phyloP scores from a whole-genome alignment of 768 basidiomycete species.

The Chalciporus chontae region DNA sequence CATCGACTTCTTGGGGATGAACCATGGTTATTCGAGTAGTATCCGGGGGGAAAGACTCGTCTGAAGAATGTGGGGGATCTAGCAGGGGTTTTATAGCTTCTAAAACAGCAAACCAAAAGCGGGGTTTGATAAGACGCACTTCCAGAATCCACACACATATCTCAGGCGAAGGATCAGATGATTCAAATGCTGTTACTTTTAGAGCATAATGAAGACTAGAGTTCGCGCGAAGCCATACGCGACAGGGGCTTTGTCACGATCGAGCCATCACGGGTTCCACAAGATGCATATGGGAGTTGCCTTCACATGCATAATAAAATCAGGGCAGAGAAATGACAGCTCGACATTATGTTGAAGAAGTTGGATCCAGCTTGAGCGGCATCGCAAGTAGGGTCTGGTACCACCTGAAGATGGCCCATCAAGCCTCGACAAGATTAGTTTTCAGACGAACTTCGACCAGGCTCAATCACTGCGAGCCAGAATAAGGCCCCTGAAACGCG shows the following conservation, averaged over 20 bases:
- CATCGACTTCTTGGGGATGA: slow-evolving; percentile 69
- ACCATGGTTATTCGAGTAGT: slow-evolving; percentile 28
- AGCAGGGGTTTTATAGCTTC: slow-evolving; percentile 12
- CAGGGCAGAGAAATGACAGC: background rate
- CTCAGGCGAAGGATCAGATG: slow-evolving; percentile 13
- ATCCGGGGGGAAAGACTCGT: background rate
- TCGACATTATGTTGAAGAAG: background rate
- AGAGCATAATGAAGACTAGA: background rate
- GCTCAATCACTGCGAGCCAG: too few species aligned
- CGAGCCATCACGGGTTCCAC: background rate
- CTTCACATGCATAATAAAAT: slow-evolving; percentile 6
- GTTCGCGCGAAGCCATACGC: background rate
- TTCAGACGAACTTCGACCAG: background rate
- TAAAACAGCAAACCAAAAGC: slow-evolving; percentile 3
- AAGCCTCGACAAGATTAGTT: background rate
- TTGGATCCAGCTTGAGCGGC: background rate
- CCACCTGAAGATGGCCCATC: background rate
- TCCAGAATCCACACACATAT: background rate
- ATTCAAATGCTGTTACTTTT: slow-evolving; percentile 1
- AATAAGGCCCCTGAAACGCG: background rate
- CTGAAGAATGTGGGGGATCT: background rate
- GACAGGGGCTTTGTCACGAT: background rate
- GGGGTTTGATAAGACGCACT: slow-evolving; percentile 1
- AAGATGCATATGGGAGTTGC: background rate
- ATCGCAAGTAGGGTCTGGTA: background rate